Percentiles rank a stretch among this genome's conserved stretches.
Evolutionary conservation across 345 rosid genomes (phyloP).

Genomic region (Pelargonium nanum): DNA sequence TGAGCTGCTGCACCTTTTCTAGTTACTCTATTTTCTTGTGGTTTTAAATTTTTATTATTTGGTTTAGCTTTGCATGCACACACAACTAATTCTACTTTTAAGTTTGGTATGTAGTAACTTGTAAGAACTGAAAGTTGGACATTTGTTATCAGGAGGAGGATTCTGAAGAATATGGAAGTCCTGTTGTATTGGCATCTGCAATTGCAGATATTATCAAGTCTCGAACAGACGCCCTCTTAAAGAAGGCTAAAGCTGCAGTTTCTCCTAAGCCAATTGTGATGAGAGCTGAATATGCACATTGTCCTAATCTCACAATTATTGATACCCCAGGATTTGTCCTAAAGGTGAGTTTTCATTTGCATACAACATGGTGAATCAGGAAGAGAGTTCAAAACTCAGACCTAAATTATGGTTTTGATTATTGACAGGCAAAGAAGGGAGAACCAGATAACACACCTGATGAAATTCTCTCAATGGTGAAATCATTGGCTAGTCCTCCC

Average conservation of each 20-base stretch:
- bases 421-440: conserved; percentile 79
- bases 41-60: too few relatives aligned
- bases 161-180: conserved; percentile 83
- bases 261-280: conserved; percentile 88
- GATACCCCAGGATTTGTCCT: conserved; percentile 98
- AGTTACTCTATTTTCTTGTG: neutral
- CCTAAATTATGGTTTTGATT: neutral
- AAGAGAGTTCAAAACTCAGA: neutral
- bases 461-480: conserved; percentile 89
- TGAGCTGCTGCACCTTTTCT: too few relatives aligned
- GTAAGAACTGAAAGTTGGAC: neutral
- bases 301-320: conserved; percentile 87
- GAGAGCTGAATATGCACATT: conserved; percentile 98
- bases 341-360: conserved; percentile 35
- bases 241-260: conserved; percentile 68
- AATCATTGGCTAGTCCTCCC: conserved; percentile 86
- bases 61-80: neutral
- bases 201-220: conserved; percentile 77
- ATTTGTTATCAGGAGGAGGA: conserved; percentile 59
- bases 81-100: neutral
- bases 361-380: neutral
- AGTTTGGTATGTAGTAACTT: neutral
- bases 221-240: conserved; percentile 65
- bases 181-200: conserved; percentile 51
- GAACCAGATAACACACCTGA: conserved; percentile 93